These are phyloP conservation scores for Nicotiana otophora DNA, from an alignment of 257 asterid genomes.

Conservation along the genomic window DNA sequence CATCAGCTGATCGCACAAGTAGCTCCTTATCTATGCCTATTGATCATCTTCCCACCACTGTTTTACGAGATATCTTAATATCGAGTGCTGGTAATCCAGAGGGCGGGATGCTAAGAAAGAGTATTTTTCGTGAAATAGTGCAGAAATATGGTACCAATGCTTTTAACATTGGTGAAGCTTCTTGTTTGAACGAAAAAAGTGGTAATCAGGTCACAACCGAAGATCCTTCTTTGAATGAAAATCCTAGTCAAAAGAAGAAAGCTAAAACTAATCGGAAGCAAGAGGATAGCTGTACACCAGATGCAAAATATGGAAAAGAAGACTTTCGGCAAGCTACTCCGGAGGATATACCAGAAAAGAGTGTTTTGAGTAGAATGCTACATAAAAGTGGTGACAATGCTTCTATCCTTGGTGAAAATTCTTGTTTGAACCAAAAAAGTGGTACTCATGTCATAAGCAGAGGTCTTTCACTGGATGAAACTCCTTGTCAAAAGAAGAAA, in stretches of 20 bases:
- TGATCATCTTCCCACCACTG: conserved; percentile 22
- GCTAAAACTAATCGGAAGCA: not conserved
- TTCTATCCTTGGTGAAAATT: not conserved
- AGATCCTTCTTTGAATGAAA: conserved; percentile 7
- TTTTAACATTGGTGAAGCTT: not conserved
- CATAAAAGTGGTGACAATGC: conserved; percentile 15
- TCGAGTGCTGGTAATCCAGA: conserved; percentile 17
- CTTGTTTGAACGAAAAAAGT: conserved; percentile 14
- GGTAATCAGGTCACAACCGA: not conserved
- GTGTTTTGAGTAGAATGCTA: conserved; percentile 15
- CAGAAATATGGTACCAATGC: conserved; percentile 15
- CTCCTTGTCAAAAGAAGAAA: not conserved
- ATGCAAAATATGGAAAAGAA: conserved; percentile 3
- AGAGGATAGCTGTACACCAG: not conserved
- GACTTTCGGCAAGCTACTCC: not conserved
- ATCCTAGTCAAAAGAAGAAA: conserved; percentile 7
- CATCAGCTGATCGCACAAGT: conserved; percentile 8
- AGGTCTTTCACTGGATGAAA: conserved; percentile 13
- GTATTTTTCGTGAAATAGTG: conserved; percentile 21
- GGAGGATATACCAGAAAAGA: not conserved
- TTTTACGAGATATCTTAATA: conserved; percentile 22
- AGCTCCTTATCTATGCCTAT: conserved; percentile 2
- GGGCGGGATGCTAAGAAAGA: conserved; percentile 11
- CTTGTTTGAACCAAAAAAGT: conserved; percentile 12
- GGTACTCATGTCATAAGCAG: not conserved